Percentiles rank a stretch among this genome's conserved stretches.
phyloP scores from a whole-genome alignment of 768 basidiomycete genomes.

The Cyathus striatus region DNA sequence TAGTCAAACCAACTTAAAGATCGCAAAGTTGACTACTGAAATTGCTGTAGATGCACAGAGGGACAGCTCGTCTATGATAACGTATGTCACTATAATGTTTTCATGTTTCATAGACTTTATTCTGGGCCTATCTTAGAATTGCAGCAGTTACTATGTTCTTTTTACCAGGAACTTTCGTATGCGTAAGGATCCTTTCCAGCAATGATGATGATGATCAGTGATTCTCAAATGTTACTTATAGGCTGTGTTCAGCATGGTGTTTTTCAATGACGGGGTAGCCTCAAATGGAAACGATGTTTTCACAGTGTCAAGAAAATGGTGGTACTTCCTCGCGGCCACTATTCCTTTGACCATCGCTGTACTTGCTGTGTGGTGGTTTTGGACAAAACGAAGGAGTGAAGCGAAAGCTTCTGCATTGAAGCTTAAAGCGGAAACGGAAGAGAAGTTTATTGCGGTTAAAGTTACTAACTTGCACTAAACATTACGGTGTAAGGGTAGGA shows the following conservation, averaged over 20 bases:
- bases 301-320: conserved; percentile 8
- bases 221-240: conserved; percentile 14
- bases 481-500: too few species aligned
- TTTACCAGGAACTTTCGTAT: conserved; percentile 20
- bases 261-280: conserved; percentile 10
- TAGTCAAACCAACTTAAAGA: conserved; percentile 11
- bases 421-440: too few species aligned
- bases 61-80: conserved; percentile 20
- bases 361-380: conserved; percentile 11
- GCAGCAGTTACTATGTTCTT: conserved; percentile 21
- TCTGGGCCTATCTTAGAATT: conserved; percentile 9
- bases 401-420: too few species aligned
- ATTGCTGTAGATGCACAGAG: conserved; percentile 14
- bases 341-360: conserved; percentile 15
- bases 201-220: not conserved
- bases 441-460: too few species aligned
- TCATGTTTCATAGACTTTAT: not conserved
- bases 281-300: conserved; percentile 3
- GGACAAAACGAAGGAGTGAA: conserved; percentile 1
- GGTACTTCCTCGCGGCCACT: conserved; percentile 14
- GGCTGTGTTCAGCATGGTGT: conserved; percentile 21
- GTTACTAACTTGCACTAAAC: too few species aligned
- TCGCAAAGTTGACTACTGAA: conserved; percentile 12
- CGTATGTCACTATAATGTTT: conserved; percentile 9
- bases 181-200: conserved; percentile 5